phyloP scores from a whole-genome alignment of 2,329 filamentous ascomycete species.

The Colletotrichum eremochloae region DNA sequence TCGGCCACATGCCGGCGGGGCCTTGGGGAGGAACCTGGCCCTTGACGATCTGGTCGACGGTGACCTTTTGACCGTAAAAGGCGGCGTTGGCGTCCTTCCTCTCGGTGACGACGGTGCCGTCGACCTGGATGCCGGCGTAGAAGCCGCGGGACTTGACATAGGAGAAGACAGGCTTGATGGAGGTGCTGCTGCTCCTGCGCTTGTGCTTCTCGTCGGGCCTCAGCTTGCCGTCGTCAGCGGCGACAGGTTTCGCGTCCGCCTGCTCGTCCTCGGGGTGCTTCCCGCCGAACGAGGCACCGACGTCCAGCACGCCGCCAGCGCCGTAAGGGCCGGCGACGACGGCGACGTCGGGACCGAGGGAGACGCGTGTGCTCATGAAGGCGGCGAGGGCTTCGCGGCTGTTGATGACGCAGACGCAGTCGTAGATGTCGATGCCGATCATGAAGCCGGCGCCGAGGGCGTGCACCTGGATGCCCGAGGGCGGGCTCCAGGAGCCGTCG shows the following conservation, averaged over 20 bases:
- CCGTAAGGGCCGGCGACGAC: slow-evolving; percentile 79
- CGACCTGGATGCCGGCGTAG: slow-evolving; percentile 88
- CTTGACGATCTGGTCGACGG: slow-evolving; percentile 61
- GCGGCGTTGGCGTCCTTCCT: slow-evolving; percentile 88
- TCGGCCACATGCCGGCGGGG: slow-evolving; percentile 50
- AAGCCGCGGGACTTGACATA: slow-evolving; percentile 93
- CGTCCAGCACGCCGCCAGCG: slow-evolving; percentile 81
- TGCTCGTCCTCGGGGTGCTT: slow-evolving; percentile 42
- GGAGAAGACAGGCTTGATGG: slow-evolving; percentile 61
- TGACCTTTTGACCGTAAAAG: slow-evolving; percentile 79
- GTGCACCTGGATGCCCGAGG: slow-evolving; percentile 85
- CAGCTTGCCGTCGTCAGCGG: slow-evolving; percentile 50
- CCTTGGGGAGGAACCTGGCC: slow-evolving; percentile 55
- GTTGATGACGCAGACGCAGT: slow-evolving; percentile 90
- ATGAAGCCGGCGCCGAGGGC: slow-evolving; percentile 85
- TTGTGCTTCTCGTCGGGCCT: slow-evolving; percentile 55
- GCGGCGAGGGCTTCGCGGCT: slow-evolving; percentile 80
- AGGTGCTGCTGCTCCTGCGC: slow-evolving; percentile 43
- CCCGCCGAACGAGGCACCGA: slow-evolving; percentile 47
- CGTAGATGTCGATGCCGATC: slow-evolving; percentile 87
- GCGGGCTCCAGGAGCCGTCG: slow-evolving; percentile 82
- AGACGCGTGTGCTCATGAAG: slow-evolving; percentile 81
- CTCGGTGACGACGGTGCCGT: slow-evolving; percentile 89
- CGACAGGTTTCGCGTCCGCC: slow-evolving; percentile 28
- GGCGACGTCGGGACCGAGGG: slow-evolving; percentile 82